phyloP scores from a whole-genome alignment of 148 eudicot genomes.

The Arbutus unedo region DNA sequence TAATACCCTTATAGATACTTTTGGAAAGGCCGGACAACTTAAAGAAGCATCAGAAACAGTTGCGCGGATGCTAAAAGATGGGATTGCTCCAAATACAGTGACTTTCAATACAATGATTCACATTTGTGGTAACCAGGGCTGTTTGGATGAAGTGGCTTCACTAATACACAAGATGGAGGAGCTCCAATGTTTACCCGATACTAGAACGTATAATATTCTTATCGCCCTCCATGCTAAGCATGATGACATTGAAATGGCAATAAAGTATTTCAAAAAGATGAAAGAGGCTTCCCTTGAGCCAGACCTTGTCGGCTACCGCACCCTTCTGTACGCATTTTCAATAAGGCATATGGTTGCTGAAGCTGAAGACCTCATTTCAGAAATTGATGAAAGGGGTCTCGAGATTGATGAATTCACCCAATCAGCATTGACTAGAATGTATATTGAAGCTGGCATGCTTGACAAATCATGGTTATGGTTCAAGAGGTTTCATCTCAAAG shows the following conservation, averaged over 20 bases:
- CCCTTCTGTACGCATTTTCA: constrained; percentile 83
- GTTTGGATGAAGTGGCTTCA: constrained; percentile 53
- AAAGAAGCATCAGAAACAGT: constrained; percentile 68
- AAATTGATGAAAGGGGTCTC: constrained; percentile 71
- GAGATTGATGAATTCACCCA: constrained; percentile 84
- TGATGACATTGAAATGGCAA: constrained; percentile 62
- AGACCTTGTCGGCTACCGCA: constrained; percentile 77
- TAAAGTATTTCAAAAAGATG: constrained; percentile 59
- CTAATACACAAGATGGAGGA: constrained; percentile 68
- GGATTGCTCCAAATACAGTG: constrained; percentile 65
- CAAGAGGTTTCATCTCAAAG: constrained; percentile 60
- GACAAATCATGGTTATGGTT: constrained; percentile 83
- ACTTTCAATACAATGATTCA: constrained; percentile 92
- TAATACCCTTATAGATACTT: constrained; percentile 82
- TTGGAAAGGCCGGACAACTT: constrained; percentile 81
- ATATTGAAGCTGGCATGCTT: constrained; percentile 71
- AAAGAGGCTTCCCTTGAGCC: constrained; percentile 66
- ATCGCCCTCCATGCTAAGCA: constrained; percentile 74
- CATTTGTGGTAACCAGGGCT: constrained; percentile 63
- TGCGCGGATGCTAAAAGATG: constrained; percentile 57
- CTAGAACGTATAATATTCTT: constrained; percentile 86
- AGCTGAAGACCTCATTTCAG: constrained; percentile 67
- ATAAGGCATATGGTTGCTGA: constrained; percentile 74
- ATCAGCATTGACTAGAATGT: constrained; percentile 86
- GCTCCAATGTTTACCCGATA: constrained; percentile 62